Percentiles rank a stretch among this genome's conserved stretches.
These are phyloP conservation scores for Fraxinus cuspidata DNA, from an alignment of 257 asterid genomes.

Conservation along the genomic window DNA sequence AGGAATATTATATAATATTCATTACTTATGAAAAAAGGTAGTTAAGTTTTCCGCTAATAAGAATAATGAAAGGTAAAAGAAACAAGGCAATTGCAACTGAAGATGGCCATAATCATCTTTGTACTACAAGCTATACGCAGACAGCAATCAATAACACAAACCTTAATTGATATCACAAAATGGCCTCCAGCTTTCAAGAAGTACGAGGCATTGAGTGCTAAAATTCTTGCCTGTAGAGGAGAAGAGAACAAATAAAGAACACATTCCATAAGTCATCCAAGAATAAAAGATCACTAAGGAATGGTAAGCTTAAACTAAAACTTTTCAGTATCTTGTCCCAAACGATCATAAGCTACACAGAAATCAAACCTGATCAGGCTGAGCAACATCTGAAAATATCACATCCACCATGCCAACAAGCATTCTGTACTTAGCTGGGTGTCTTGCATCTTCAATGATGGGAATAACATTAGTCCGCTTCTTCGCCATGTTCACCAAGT, in stretches of 20 bases:
- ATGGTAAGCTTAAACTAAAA: no score
- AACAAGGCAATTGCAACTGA: not conserved
- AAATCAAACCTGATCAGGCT: conserved; percentile 82
- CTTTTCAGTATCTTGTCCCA: no score
- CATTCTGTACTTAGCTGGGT: conserved; percentile 93
- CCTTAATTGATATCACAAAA: conserved; percentile 90
- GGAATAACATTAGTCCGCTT: conserved; percentile 89
- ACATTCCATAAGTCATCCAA: not conserved
- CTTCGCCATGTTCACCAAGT: conserved; percentile 93
- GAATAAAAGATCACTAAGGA: not conserved
- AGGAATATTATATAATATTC: not conserved
- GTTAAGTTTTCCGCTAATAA: no score
- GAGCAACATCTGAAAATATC: conserved; percentile 96
- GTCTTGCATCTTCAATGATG: conserved; percentile 91
- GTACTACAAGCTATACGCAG: not conserved
- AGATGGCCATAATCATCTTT: not conserved
- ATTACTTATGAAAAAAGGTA: not conserved
- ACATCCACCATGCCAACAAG: conserved; percentile 99
- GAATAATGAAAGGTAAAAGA: no score
- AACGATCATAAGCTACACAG: not conserved
- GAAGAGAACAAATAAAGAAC: conserved; percentile 2
- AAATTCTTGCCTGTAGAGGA: conserved; percentile 74
- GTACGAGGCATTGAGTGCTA: conserved; percentile 84
- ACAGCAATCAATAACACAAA: conserved; percentile 23
- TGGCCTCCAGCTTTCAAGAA: conserved; percentile 87